Conservation (phyloP, 805 yeast species). For the Brettanomyces anomalus region DNA sequence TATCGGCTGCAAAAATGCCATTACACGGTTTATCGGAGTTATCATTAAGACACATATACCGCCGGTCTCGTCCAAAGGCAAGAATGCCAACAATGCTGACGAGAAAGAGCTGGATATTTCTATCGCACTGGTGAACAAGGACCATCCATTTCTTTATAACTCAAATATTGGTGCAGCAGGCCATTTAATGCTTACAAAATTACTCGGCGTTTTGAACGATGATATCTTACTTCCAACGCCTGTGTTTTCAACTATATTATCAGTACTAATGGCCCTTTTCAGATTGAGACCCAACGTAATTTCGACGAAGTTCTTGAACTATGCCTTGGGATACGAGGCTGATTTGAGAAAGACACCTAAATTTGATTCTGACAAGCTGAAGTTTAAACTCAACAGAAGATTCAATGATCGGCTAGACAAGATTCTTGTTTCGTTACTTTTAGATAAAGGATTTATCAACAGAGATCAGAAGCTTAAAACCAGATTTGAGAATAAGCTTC, state of each 20-base stretch:
- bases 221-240: constrained; percentile 50
- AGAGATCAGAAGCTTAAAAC: constrained; percentile 22
- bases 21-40: constrained; percentile 63
- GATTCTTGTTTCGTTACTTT: constrained; percentile 22
- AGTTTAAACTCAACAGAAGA: constrained; percentile 22
- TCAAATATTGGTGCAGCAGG: constrained; percentile 60
- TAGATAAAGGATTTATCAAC: constrained; percentile 25
- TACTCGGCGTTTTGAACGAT: constrained; percentile 47
- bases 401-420: constrained; percentile 30
- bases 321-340: constrained; percentile 53
- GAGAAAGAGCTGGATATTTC: constrained; percentile 30
- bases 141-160: constrained; percentile 56
- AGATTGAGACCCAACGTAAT: constrained; percentile 57
- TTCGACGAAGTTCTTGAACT: constrained; percentile 43
- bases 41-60: constrained; percentile 47
- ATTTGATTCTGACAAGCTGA: constrained; percentile 26
- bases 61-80: constrained; percentile 25
- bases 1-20: constrained; percentile 53
- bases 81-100: constrained; percentile 1
- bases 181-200: constrained; percentile 52
- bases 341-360: constrained; percentile 46
- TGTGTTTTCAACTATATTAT: constrained; percentile 56
- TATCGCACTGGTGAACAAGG: constrained; percentile 38
- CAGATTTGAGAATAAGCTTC: constrained; percentile 26
- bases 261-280: constrained; percentile 53